Conservation (phyloP, 2,329 filamentous ascomycete species). For the Parasarocladium wereldwijsianum region DNA sequence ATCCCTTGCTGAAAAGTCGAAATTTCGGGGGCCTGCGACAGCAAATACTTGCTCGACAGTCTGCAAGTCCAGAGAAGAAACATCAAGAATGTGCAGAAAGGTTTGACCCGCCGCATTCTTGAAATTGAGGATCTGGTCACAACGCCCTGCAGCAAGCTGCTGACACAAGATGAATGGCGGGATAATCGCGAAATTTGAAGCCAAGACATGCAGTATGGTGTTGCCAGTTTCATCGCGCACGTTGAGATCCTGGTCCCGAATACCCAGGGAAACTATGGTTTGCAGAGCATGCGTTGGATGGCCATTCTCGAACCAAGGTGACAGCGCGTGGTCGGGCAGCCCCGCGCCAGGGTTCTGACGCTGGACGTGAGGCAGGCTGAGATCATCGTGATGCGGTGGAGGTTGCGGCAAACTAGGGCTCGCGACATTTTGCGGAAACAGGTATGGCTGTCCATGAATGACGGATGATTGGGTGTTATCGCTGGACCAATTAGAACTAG, state of each 20-base stretch:
- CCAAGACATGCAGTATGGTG: constrained; percentile 30
- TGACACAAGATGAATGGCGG: background rate
- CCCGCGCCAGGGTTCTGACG: constrained; percentile 16
- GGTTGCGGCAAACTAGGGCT: background rate
- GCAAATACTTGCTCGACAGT: constrained; percentile 9
- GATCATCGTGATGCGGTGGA: constrained; percentile 8
- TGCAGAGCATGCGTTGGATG: constrained; percentile 11
- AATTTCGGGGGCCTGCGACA: constrained; percentile 10
- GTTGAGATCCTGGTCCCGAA: constrained; percentile 6
- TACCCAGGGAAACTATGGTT: constrained; percentile 7
- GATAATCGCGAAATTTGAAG: constrained; percentile 7
- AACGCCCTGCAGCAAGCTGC: background rate
- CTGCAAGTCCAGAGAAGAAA: constrained; percentile 19
- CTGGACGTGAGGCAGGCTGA: constrained; percentile 10
- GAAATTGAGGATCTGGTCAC: constrained; percentile 11
- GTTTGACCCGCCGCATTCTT: constrained; percentile 32
- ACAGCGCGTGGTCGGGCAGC: constrained; percentile 10
- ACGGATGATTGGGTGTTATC: constrained; percentile 13
- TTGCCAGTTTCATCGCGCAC: constrained; percentile 29
- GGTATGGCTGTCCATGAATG: constrained; percentile 11
- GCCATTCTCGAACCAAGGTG: constrained; percentile 15
- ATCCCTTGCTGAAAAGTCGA: constrained; percentile 24
- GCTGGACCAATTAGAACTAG: constrained; percentile 12
- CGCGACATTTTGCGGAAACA: constrained; percentile 33
- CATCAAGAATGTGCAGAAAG: constrained; percentile 29